Conservation (phyloP, 108 stramenopile species). For the Skeletonema costatum region DNA sequence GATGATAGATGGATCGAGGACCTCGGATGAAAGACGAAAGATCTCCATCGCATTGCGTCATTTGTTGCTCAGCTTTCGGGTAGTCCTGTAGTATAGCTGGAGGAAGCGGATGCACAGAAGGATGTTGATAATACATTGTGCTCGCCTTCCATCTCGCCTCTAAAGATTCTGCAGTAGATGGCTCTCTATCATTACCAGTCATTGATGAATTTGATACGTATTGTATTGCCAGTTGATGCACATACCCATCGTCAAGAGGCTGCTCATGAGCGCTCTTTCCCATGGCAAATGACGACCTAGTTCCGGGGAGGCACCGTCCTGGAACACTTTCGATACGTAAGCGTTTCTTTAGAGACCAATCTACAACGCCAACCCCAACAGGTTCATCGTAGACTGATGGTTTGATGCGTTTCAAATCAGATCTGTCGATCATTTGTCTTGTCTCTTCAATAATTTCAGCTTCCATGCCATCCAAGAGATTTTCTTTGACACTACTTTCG, state of each 20-base stretch:
- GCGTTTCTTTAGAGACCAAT: slow-evolving; percentile 50
- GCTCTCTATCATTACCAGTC: not conserved
- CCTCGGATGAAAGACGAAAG: slow-evolving; percentile 22
- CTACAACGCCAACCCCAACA: slow-evolving; percentile 25
- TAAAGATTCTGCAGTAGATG: slow-evolving; percentile 19
- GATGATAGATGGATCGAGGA: slow-evolving; percentile 20
- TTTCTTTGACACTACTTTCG: not conserved
- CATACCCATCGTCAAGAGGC: slow-evolving; percentile 19
- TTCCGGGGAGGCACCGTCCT: slow-evolving; percentile 28
- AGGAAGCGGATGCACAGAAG: slow-evolving; percentile 46
- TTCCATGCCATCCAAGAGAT: slow-evolving; percentile 9
- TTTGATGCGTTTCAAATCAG: not conserved
- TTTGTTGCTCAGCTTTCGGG: not conserved
- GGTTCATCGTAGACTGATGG: slow-evolving; percentile 11
- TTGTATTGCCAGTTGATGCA: slow-evolving; percentile 27
- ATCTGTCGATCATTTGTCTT: slow-evolving; percentile 2
- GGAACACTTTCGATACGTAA: slow-evolving; percentile 30
- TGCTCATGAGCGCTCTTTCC: not conserved
- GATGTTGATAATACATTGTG: slow-evolving; percentile 54
- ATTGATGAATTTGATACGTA: slow-evolving; percentile 14
- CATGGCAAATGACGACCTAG: not conserved
- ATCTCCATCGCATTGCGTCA: not conserved
- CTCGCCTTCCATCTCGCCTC: slow-evolving; percentile 38
- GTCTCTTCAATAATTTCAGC: slow-evolving; percentile 20
- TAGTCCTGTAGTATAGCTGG: slow-evolving; percentile 4